These are phyloP conservation scores for Lactifluus volemus DNA, from an alignment of 768 basidiomycete species.

Conservation along the genomic window DNA sequence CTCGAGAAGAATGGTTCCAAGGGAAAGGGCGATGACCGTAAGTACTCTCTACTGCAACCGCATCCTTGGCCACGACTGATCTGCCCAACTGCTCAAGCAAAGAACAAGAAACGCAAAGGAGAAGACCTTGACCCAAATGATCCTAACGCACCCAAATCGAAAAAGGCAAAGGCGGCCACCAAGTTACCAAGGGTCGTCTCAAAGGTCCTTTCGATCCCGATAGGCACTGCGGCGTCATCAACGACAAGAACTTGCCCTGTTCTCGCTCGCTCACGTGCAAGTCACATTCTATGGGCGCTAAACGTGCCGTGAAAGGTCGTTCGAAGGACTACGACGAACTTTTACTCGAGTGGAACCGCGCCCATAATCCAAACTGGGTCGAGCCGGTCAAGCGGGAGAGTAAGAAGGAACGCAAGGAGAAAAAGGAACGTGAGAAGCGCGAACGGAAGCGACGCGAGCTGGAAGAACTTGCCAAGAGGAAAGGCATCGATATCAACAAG, in stretches of 20 bases:
- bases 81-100: constrained; percentile 30
- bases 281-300: constrained; percentile 95
- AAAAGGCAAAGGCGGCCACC: constrained; percentile 60
- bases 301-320: constrained; percentile 84
- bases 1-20: constrained; percentile 49
- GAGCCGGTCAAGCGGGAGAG: constrained; percentile 82
- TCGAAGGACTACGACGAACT: constrained; percentile 79
- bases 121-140: constrained; percentile 64
- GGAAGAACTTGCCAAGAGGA: constrained; percentile 54
- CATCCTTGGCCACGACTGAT: background rate
- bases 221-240: constrained; percentile 94
- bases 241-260: constrained; percentile 88
- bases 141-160: constrained; percentile 57
- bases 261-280: constrained; percentile 96
- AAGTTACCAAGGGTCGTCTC: constrained; percentile 71
- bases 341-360: constrained; percentile 85
- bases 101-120: constrained; percentile 73
- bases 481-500: constrained; percentile 43
- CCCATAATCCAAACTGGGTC: constrained; percentile 79
- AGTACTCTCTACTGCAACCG: background rate
- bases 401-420: constrained; percentile 82
- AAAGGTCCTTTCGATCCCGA: constrained; percentile 88
- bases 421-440: constrained; percentile 68
- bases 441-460: constrained; percentile 72
- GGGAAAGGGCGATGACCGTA: constrained; percentile 43